These are phyloP conservation scores for Moringa oleifera DNA, from an alignment of 345 rosid species.

Conservation along the genomic window DNA sequence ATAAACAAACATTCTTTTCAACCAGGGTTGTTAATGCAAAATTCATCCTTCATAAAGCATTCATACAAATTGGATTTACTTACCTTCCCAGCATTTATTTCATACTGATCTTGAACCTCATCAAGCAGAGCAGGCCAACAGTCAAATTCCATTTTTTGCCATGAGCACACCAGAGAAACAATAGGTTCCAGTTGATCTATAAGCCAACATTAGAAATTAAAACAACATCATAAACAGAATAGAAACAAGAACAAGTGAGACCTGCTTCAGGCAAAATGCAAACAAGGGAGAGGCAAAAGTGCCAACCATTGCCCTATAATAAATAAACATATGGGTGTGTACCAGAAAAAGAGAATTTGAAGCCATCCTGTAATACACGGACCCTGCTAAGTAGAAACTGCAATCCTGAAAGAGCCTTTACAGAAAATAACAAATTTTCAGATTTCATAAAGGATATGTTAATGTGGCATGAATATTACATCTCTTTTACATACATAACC, in stretches of 20 bases:
- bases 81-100: slow-evolving; percentile 80
- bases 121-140: slow-evolving; percentile 82
- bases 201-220: slow-evolving; percentile 13
- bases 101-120: slow-evolving; percentile 79
- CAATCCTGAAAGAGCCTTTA: slow-evolving; percentile 80
- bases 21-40: too few species aligned
- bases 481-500: background rate
- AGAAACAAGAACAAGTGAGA: slow-evolving; percentile 8
- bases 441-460: slow-evolving; percentile 4
- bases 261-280: background rate
- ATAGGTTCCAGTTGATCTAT: slow-evolving; percentile 69
- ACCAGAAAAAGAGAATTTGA: slow-evolving; percentile 72
- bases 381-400: slow-evolving; percentile 63
- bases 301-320: too few species aligned
- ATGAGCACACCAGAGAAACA: slow-evolving; percentile 48
- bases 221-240: slow-evolving; percentile 1
- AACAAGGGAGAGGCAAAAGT: too few species aligned
- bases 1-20: too few species aligned
- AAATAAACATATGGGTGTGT: slow-evolving; percentile 6
- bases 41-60: slow-evolving; percentile 10
- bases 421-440: slow-evolving; percentile 13
- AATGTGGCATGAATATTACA: too few species aligned
- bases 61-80: slow-evolving; percentile 11
- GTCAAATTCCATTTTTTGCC: slow-evolving; percentile 88
- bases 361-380: slow-evolving; percentile 56